A percentile compares a stretch with the other conserved stretches of the same genome.
Conservation (phyloP, 345 rosid genomes). For the Rhizophora mangle region DNA sequence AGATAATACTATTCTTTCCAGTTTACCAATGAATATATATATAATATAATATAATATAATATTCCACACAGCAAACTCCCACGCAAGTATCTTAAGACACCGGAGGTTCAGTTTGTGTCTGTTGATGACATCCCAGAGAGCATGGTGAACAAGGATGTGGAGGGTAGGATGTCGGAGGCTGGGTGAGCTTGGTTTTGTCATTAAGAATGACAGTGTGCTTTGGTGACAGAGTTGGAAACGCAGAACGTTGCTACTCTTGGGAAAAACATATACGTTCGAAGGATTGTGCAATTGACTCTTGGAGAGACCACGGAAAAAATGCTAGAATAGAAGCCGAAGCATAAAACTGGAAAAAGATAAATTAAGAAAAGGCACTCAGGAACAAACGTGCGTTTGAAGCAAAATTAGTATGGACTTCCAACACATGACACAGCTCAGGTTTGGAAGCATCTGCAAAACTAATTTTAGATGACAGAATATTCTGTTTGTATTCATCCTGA, state of each 20-base stretch:
- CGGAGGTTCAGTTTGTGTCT: slow-evolving; percentile 73
- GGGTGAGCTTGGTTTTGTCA: slow-evolving; percentile 65
- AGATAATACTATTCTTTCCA: background rate
- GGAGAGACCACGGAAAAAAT: slow-evolving; percentile 50
- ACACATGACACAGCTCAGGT: background rate
- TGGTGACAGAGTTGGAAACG: slow-evolving; percentile 79
- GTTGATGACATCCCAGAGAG: slow-evolving; percentile 59
- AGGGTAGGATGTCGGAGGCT: slow-evolving; percentile 87
- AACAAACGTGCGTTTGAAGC: background rate
- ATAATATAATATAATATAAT: too few relatives aligned
- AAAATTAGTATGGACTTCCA: background rate
- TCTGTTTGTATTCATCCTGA: slow-evolving; percentile 10
- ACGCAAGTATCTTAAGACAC: slow-evolving; percentile 13
- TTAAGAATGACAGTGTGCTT: slow-evolving; percentile 56
- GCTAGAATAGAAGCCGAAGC: slow-evolving; percentile 20
- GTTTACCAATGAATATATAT: too few relatives aligned
- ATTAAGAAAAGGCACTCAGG: too few relatives aligned
- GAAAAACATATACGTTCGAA: slow-evolving; percentile 76
- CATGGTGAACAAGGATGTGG: slow-evolving; percentile 59
- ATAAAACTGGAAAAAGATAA: background rate
- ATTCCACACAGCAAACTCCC: too few relatives aligned
- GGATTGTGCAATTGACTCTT: slow-evolving; percentile 65
- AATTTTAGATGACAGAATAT: slow-evolving; percentile 16
- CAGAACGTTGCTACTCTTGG: slow-evolving; percentile 84
- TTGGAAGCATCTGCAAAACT: background rate